Conservation (phyloP, 257 asterid species). For the Solanum sejunctum region DNA sequence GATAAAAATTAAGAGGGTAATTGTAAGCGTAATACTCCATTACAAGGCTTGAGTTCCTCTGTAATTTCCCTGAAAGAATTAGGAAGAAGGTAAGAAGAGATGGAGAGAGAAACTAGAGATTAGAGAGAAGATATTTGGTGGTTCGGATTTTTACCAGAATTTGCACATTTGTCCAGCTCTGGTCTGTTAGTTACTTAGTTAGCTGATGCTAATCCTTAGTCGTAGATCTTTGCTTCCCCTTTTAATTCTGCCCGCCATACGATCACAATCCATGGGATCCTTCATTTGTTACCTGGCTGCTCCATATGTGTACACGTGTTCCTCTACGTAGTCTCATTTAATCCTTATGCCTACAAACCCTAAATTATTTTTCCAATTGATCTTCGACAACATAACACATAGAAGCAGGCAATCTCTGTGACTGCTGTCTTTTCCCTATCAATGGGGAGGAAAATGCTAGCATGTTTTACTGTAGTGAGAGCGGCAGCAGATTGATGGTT, state of each 20-base stretch:
- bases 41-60: background rate
- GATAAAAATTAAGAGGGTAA: background rate
- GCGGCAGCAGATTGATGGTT: background rate
- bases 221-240: background rate
- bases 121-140: background rate
- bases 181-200: background rate
- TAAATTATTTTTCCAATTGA: background rate
- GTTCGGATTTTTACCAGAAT: background rate
- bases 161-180: background rate
- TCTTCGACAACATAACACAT: background rate
- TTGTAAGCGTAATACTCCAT: background rate
- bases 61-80: background rate
- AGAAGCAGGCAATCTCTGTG: background rate
- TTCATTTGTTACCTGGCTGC: background rate
- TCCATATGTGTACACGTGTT: background rate
- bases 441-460: background rate
- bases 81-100: background rate
- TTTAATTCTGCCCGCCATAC: background rate
- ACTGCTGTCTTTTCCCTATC: background rate
- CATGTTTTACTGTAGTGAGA: background rate
- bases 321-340: background rate
- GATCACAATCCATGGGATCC: background rate
- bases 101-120: background rate
- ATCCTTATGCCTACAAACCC: background rate
- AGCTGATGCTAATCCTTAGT: background rate